Conservation (phyloP, 2,329 filamentous ascomycete genomes). For the Kalaharituber pfeilii region DNA sequence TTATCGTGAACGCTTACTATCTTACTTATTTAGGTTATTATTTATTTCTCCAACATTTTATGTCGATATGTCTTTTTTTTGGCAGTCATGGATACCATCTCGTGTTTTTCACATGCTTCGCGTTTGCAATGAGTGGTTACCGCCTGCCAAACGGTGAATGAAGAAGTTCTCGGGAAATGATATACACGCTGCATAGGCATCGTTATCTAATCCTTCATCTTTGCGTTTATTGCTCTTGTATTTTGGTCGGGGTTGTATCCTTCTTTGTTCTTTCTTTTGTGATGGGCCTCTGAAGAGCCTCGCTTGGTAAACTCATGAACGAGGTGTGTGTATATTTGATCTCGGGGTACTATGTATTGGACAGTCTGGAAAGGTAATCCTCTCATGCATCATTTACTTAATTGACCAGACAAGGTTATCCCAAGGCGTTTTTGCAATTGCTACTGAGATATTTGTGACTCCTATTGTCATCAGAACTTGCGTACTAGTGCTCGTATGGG, state of each 20-base stretch:
- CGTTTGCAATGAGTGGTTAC: background rate
- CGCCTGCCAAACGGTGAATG: background rate
- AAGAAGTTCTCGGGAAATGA: background rate
- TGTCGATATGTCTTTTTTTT: background rate
- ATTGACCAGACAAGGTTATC: background rate
- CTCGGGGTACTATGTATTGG: background rate
- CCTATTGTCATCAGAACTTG: too few relatives aligned
- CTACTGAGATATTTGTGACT: too few relatives aligned
- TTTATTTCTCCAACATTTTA: background rate
- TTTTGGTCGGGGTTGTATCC: constrained; percentile 2
- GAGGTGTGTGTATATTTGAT: background rate
- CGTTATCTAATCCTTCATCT: background rate
- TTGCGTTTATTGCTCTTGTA: background rate
- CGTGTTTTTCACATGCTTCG: background rate
- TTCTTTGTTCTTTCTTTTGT: background rate
- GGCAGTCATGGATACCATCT: background rate
- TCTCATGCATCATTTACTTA: background rate
- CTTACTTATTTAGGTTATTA: background rate
- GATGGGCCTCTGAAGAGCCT: background rate
- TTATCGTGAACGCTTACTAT: background rate
- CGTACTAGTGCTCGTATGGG: too few relatives aligned
- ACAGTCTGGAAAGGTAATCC: background rate
- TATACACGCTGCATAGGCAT: background rate
- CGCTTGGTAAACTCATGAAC: too few relatives aligned
- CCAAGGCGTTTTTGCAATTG: too few relatives aligned